Evolutionary conservation across 2,329 filamentous ascomycete species (phyloP), one percentile per base, ranked within the genome.

Genomic region (Arachnomyces sp.): DNA sequence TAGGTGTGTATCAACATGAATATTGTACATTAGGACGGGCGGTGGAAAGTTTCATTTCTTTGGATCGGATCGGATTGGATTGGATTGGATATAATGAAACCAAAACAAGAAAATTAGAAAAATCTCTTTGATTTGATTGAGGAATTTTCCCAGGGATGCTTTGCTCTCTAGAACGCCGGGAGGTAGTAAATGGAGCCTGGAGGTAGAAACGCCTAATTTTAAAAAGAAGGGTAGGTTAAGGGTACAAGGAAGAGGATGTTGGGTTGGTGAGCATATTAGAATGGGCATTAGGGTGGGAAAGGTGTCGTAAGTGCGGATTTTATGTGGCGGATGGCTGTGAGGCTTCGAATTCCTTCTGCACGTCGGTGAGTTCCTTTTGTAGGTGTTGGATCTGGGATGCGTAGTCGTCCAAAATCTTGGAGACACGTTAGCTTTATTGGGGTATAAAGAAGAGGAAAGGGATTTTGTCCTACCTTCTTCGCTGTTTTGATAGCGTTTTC

Each of bases 401-500:
- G 49, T 72, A 72, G 43, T 70, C 66, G 45, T 70, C 67, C 39
- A 73, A 57, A 44, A 71, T 69, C 70, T 73, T 43, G 25, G 25
- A n/a, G 2, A 12, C 17, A 16, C 35, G 28, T 37, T 39, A 40
- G 38, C 38, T 45, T 36, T 31, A 7, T 7, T 20, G 17, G 9
- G 36, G 31, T 28, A 3, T n/a, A 32, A 7, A 28, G 15, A 17
- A 12, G 15, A 16, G 12, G 13, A 33, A 20, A 11, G 28, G 12
- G 3, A 17, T 12, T 6, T 8, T 5, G 28, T 43, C 65, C 36
- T 60, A 78, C 76, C 72, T 81, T 79, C 54, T 75, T 76, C 31
- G 77, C 68, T 43, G 70, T 71, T 59, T 71, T 74, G 56, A 80
- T 64, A 4, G 76, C 72, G 35, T 74, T 68, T 48, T 79, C 77